These are phyloP conservation scores for Athelia sp. DNA, from an alignment of 1,284 basidiomycete species.

Conservation along the genomic window DNA sequence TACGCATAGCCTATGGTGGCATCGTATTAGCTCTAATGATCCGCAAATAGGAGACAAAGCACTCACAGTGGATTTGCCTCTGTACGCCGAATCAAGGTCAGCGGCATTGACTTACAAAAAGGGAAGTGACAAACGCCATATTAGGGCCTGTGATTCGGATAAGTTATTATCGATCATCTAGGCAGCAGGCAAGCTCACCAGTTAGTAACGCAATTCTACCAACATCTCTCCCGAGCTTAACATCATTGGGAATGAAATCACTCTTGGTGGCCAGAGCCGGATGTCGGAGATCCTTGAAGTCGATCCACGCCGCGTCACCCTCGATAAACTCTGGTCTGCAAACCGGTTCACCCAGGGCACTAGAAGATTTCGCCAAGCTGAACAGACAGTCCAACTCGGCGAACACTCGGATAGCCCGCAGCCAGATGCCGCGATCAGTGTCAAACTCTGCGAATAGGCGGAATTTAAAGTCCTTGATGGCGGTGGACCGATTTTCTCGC, in stretches of 20 bases:
- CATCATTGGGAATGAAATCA: conserved; percentile 92
- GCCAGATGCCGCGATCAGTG: conserved; percentile 74
- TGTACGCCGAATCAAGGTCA: conserved; percentile 21
- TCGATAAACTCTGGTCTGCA: conserved; percentile 90
- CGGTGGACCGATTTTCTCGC: conserved; percentile 76
- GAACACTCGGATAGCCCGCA: conserved; percentile 72
- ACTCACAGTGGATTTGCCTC: conserved; percentile 81
- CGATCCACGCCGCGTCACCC: conserved; percentile 70
- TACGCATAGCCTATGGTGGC: conserved; percentile 70
- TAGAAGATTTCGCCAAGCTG: conserved; percentile 87
- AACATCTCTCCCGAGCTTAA: conserved; percentile 77
- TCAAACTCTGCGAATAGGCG: conserved; percentile 86
- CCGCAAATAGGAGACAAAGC: neutral
- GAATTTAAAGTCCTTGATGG: conserved; percentile 78
- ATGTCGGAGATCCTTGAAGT: conserved; percentile 83
- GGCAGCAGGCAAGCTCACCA: conserved; percentile 39
- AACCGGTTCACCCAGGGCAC: conserved; percentile 86
- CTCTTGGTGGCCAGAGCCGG: conserved; percentile 71
- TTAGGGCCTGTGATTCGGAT: conserved; percentile 63
- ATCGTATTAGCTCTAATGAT: conserved; percentile 5
- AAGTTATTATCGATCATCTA: conserved; percentile 2
- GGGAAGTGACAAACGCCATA: conserved; percentile 63
- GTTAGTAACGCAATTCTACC: conserved; percentile 87
- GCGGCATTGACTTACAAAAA: conserved; percentile 1
- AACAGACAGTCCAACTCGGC: conserved; percentile 93